Conservation (phyloP, 1,139 yeast genomes). For the Blastobotrys proliferans region DNA sequence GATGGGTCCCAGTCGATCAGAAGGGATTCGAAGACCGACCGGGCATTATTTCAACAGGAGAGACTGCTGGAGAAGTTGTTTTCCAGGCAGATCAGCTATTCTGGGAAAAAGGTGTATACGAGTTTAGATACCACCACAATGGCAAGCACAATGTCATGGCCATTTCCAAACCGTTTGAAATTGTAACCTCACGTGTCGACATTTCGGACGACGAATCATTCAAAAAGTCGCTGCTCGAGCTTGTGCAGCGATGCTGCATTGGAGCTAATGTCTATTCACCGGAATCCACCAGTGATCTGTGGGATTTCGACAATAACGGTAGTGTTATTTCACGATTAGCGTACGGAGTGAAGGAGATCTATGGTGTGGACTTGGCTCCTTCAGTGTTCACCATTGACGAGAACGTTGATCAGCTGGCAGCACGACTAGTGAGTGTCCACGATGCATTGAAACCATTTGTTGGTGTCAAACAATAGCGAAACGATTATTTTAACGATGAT, state of each 20-base stretch:
- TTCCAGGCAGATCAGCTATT: conserved; percentile 51
- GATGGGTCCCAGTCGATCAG: conserved; percentile 58
- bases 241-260: conserved; percentile 27
- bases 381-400: conserved; percentile 33
- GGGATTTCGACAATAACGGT: conserved; percentile 27
- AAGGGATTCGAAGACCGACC: conserved; percentile 31
- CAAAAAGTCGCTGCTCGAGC: conserved; percentile 20
- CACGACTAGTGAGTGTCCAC: conserved; percentile 29
- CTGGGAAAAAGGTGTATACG: conserved; percentile 73
- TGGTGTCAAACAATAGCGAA: conserved; percentile 9
- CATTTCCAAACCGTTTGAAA: conserved; percentile 68
- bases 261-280: conserved; percentile 26
- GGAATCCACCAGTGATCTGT: conserved; percentile 22
- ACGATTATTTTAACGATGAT: conserved; percentile 1
- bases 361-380: conserved; percentile 35
- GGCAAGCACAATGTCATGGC: conserved; percentile 69
- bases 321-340: conserved; percentile 29
- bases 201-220: conserved; percentile 39
- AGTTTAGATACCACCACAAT: conserved; percentile 68
- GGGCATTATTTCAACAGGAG: conserved; percentile 20
- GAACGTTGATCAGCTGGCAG: conserved; percentile 29
- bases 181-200: conserved; percentile 43
- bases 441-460: conserved; percentile 32
- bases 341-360: conserved; percentile 30
- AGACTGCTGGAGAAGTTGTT: conserved; percentile 46